Evolutionary conservation across 1,284 basidiomycete species (phyloP), one percentile per base, ranked within the genome.

Genomic region (Apiotrichum mycotoxinovorans): DNA sequence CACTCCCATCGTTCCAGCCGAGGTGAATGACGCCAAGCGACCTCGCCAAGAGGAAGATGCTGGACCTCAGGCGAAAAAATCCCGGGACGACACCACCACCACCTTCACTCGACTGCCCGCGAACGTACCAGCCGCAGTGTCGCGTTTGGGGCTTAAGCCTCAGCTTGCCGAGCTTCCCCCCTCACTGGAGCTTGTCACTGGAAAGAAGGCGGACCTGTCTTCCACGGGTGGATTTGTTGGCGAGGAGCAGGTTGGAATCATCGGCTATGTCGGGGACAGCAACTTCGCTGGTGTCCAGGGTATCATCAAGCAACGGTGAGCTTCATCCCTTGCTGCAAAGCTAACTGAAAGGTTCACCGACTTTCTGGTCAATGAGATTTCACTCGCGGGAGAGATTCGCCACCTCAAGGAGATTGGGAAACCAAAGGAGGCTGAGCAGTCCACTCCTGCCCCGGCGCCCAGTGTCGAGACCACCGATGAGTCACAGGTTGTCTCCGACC

Each of bases 261-360:
- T 88, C 10, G 88, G 91, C 67, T 96, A 93, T 75, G 84, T 91
- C 61, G 85, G 85, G 14, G 80, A 81, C 23, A 82, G 83, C 57
- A 82, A 87, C n/a, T 81, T 86, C 5, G 83, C 83, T 64, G 86
- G 70, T 14, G 63, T 96, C 61, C 82, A 87, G 49, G 93, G 90
- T 10, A 93, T 96, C 68, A 95, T 97, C 74, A 97, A 97, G 77
- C 92, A 96, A 78, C 82, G 92, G 92, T 91, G 60, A 60, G 81
- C 64, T 7, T 48, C 20, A 12, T 37, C 20, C 27, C 12, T 8
- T 23, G 15, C 18, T 7, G 17, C 3, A 22, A 18, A 26, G 15
- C 48, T 41, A 37, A 47, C 42, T 23, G 17, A 7, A n/a, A 95
- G 93, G 67, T 96, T 96, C 73, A 93, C 92, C 38, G 93, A 97